Base-by-base conservation (phyloP, 2,329 filamentous ascomycete genomes). In the Xylaria hypoxylon region DNA sequence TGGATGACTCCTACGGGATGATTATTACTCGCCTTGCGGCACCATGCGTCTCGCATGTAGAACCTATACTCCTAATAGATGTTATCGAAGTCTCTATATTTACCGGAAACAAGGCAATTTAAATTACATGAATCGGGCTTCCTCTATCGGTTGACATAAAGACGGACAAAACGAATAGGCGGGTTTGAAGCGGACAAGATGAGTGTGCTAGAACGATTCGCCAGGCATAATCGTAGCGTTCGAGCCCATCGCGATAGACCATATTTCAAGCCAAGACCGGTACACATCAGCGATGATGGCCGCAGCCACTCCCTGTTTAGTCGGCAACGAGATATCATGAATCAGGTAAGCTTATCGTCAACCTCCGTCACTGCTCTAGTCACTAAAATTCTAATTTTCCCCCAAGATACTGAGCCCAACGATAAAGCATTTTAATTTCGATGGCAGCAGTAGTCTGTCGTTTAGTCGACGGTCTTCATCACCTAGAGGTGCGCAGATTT, bases 401-500 rank as follows among this genome's bases (percentile, higher is more conserved):
- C 24, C 7, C 56, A 53, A 77, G 76, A 65, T 76, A 10, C 48
- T 76, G 38, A 77, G 72, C 40, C 75, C 75, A 17, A 76, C 73
- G 4, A 72, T 74, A 63, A 71, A 56, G 33, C 70, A 76, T 55
- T 76, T 77, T 51, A 71, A 68, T 48, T 65, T 77, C 11, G 76
- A 78, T 55, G 75, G 76, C 19, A 52, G 58, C 7, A 64, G 62
- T 40, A 47, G 58, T 45, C 15, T 69, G 26, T 62, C 71, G 5
- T 74, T 73, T 58, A 67, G 62, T 48, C 69, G 68, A 65, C 71
- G 62, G 51, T 65, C 72, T 13, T 64, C 71, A 22, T 70, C 71
- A 38, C 65, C 68, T 56, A 67, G 67, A 74, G 67, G 75, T 77
- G 68, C 42, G 68, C 24, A 55, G 17, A 26, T 45, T 13, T 24